Base-by-base conservation (phyloP, 768 basidiomycete genomes). In the Boletus reticulatus region DNA sequence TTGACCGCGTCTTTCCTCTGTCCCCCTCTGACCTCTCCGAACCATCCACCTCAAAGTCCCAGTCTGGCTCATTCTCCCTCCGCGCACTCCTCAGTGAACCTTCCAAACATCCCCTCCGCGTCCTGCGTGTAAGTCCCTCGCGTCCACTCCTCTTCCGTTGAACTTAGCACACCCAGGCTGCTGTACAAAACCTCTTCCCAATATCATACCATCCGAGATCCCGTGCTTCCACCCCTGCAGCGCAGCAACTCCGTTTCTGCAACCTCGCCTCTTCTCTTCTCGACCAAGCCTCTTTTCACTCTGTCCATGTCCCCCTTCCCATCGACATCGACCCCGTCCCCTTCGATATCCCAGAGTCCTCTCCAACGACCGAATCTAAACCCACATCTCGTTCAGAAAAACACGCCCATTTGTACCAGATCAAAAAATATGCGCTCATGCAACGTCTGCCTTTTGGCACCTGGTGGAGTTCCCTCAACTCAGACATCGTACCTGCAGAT, bases 391-490 rank as follows among this genome's bases (percentile, higher is more conserved):
- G 48, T 24, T 62, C 66, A 22, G 69, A 63, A 61, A 73, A 61
- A 55, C 71, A 43, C 58, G 72, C 57, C 61, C 72, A 57, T 47
- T 24, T 50, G 31, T 44, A 63, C 58, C 50, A 73, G 70, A 43
- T 50, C n/a, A 82, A 79, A 50, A 82, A 78, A 64, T 92, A 87
- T 71, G 90, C 92, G 4, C 81, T 94, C 44, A 78, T 92, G 60
- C 91, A 94, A 63, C 85, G 84, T 56, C 76, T 94, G 8, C 89
- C 92, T 1, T 80, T 77, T 2, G 89, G 85, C 38, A 85, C 87
- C 55, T 91, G 84, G 76, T 94, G 89, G 86, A 80, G 89, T 16
- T 90, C 91, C 27, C 79, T 86, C 51, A 80, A 78, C 64, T 78
- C 83, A 20, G 77, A 69, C 52, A 67, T 64, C 52, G 75, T 67